phyloP scores from a whole-genome alignment of 2,329 filamentous ascomycete species.

The Didymella exigua region DNA sequence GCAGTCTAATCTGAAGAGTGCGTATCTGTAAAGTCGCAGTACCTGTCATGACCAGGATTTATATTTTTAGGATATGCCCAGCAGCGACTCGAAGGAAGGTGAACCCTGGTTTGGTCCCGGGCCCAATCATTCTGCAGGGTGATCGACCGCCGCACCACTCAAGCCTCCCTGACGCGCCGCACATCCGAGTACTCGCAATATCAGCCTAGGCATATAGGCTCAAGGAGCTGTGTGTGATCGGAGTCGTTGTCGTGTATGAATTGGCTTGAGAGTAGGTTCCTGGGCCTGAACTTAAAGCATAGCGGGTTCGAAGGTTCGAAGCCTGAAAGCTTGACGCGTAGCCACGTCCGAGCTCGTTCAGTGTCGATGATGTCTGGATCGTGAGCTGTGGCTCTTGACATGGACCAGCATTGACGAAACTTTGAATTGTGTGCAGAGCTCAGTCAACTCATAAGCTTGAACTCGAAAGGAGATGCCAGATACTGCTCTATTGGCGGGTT shows the following conservation, averaged over 20 bases:
- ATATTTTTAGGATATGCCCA: neutral
- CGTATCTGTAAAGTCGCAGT: neutral
- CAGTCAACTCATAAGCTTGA: neutral
- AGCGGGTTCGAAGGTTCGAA: neutral
- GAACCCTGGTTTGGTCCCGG: conserved; percentile 7
- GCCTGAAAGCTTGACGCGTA: neutral
- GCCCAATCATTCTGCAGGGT: conserved; percentile 13
- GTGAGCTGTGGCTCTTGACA: no score
- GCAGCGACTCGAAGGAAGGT: conserved; percentile 2
- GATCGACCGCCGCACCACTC: neutral
- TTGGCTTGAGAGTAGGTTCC: no score
- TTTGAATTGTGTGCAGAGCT: neutral
- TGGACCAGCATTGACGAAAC: no score
- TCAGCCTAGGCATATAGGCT: neutral
- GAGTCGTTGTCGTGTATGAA: no score
- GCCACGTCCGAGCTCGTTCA: neutral
- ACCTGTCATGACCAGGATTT: neutral
- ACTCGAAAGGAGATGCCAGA: neutral
- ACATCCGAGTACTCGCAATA: neutral
- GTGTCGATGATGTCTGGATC: no score
- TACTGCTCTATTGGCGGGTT: neutral
- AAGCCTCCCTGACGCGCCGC: conserved; percentile 5
- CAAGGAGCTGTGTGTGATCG: no score
- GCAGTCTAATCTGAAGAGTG: neutral
- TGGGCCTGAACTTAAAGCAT: no score